Evolutionary conservation across 108 stramenopile genomes (phyloP), one percentile per base, ranked within the genome.

Genomic region (Poteriospumella lacustris): DNA sequence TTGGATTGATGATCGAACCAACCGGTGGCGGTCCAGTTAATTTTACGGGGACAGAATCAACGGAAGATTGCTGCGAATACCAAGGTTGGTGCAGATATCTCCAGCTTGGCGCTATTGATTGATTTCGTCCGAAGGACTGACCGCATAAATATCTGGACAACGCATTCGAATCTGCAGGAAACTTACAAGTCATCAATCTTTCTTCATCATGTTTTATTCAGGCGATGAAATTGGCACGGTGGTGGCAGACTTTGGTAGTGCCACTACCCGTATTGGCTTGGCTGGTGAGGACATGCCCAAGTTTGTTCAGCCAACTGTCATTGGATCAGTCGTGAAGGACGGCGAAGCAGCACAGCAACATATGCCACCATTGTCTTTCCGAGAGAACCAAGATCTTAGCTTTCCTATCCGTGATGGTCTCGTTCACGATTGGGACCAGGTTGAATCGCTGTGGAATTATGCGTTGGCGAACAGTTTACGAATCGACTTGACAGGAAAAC

Each of bases 201-300:
- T n/a, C n/a, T n/a, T n/a, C n/a, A n/a, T n/a, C 28, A 72, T 72
- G 69, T 72, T 43, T 29, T 44, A 2, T 44, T 68, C 70, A 26
- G 83, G 80, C 38, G 59, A 31, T 24, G 82, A 85, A 78, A 43
- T 85, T 39, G 77, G 80, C 1, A 79, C 85, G 29, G 44, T 96
- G 67, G 94, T 96, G n/a, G 92, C 91, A 31, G 95, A 95, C 64
- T 79, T 95, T 68, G 95, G 95, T 12, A 87, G 88, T 0, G 91
- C 89, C 79, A 82, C 93, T 58, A 92, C 93, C 75, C 94, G 93
- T 78, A 90, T 96, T 78, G 95, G 95, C 1, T 94, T 89, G 77
- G 93, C 95, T 2, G 95, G 95, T n/a, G 92, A 95, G 77, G 95
- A 96, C 75, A 81, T 85, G 75, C 95, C 95, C 0, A 70, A 83